Evolutionary conservation across 495 filamentous ascomycete genomes (phyloP), one percentile per base, ranked within the genome.

Genomic region (Beverwykella pulmonaria): DNA sequence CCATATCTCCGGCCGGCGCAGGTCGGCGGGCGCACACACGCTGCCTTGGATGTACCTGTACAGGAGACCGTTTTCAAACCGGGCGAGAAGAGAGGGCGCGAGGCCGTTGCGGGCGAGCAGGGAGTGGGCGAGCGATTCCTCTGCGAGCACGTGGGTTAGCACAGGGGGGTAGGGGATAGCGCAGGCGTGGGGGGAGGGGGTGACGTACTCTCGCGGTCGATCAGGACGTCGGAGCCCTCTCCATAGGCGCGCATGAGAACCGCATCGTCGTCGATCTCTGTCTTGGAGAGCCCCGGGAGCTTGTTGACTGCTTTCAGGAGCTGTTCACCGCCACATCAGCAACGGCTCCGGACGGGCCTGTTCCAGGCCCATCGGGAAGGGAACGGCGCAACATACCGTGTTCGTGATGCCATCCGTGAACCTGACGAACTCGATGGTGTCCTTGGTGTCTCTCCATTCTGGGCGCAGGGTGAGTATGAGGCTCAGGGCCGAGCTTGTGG

Each of bases 341-440:
- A 8, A 53, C 12, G 5, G 23, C 15, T 6, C 61, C 30, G 2
- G 15, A 27, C 17, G 41, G 19, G 23, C 22, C n/a, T 19, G 32
- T 2, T 10, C 22, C 47, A 32, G 19, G 49, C 32, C 8, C 15
- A 8, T 53, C 48, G 22, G 23, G 47, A 12, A 25, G 63, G 19
- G n/a, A 14, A 47, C 61, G 27, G 27, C 41, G 50, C 52, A 70
- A 86, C 86, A 65, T 78, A 90, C 88, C 64, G 93, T 97, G 77
- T 98, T 98, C 49, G 94, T 98, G 76, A 98, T 98, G 69, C 94
- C 94, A 74, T 98, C 94, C 27, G 91, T 98, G 80, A 98, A 98
- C 50, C 88, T 86, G 53, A 92, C 83, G 70, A 98, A 91, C 74
- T 93, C 90, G 65, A 98, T 84, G n/a, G 87, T 86, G 59, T 90